Conservation (phyloP, 768 basidiomycete genomes). For the Holtermannia corniformis region DNA sequence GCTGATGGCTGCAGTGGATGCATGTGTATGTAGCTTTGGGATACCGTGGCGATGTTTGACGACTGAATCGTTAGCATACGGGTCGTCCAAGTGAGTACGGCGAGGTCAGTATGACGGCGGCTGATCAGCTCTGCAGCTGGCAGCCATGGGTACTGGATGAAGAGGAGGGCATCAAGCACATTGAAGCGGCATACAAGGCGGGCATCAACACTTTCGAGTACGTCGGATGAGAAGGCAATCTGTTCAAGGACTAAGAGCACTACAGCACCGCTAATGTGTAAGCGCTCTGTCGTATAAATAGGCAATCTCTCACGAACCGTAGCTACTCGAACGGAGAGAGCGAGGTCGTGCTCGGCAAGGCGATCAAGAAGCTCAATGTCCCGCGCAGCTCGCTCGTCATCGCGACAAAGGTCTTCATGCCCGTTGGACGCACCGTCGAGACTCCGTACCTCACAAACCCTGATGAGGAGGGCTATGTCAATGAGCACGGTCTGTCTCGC, state of each 20-base stretch:
- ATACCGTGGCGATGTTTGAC: neutral
- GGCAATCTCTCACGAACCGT: too few relatives aligned
- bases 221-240: neutral
- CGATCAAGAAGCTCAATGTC: conserved; percentile 57
- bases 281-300: too few relatives aligned
- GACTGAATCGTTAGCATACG: conserved; percentile 8
- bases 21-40: conserved; percentile 11
- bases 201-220: conserved; percentile 6
- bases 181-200: conserved; percentile 4
- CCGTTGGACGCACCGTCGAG: conserved; percentile 6
- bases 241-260: neutral
- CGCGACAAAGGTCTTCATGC: conserved; percentile 55
- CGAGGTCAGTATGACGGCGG: neutral
- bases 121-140: neutral
- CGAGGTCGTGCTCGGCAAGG: conserved; percentile 57
- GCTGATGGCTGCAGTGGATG: conserved; percentile 11
- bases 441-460: neutral
- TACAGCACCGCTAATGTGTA: conserved; percentile 3
- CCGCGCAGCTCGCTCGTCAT: conserved; percentile 70
- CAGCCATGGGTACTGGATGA: conserved; percentile 5
- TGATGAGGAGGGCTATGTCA: conserved; percentile 26
- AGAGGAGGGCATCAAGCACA: conserved; percentile 9
- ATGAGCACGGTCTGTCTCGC: conserved; percentile 22
- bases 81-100: conserved; percentile 13
- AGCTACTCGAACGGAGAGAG: conserved; percentile 30